Conservation (phyloP, 331 rosid genomes). For the Quercus phellos region DNA sequence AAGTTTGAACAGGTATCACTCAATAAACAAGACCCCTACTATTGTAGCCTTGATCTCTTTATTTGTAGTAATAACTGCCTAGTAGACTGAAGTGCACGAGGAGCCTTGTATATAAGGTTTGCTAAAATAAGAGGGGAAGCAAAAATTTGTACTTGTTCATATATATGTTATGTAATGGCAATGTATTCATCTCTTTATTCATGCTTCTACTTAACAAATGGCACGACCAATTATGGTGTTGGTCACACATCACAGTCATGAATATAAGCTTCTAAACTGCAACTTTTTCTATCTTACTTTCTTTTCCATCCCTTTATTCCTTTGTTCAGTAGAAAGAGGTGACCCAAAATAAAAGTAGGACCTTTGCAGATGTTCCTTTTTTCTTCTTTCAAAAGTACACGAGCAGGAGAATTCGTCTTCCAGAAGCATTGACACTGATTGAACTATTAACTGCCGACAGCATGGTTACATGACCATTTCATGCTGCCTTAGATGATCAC, state of each 20-base stretch:
- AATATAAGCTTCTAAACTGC: background rate
- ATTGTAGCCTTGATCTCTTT: slow-evolving; percentile 33
- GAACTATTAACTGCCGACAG: no score
- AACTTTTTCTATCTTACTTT: background rate
- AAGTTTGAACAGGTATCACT: slow-evolving; percentile 26
- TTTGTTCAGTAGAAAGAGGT: background rate
- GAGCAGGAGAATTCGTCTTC: no score
- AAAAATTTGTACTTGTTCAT: slow-evolving; percentile 29
- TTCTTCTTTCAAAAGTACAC: background rate
- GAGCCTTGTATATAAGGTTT: slow-evolving; percentile 64
- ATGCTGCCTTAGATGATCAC: no score
- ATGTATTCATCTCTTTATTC: background rate
- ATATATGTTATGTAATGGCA: slow-evolving; percentile 22
- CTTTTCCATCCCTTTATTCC: background rate
- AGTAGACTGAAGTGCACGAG: slow-evolving; percentile 26
- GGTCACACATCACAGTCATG: background rate
- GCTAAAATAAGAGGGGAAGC: slow-evolving; percentile 48
- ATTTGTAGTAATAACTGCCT: slow-evolving; percentile 36
- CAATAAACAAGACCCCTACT: slow-evolving; percentile 35
- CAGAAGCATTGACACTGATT: no score
- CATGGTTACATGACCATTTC: no score
- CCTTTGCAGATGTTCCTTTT: background rate
- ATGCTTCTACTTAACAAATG: background rate
- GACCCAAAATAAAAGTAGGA: background rate
- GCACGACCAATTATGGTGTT: background rate